phyloP scores from a whole-genome alignment of 805 yeast species.

The Kockiozyma suomiensis region DNA sequence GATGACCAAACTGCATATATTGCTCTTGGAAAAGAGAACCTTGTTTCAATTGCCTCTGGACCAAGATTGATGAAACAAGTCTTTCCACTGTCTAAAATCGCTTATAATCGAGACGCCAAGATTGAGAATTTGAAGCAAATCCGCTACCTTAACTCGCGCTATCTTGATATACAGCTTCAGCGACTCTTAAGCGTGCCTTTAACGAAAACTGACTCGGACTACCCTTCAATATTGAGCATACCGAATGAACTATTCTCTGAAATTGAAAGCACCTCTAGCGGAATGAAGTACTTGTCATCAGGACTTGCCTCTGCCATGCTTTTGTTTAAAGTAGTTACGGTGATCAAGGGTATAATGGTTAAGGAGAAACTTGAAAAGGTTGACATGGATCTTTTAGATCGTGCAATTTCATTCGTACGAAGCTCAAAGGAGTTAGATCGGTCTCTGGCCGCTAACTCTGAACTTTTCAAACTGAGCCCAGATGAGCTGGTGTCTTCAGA shows the following conservation, averaged over 20 bases:
- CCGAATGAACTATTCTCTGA: conserved; percentile 6
- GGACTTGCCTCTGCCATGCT: conserved; percentile 13
- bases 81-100: conserved; percentile 15
- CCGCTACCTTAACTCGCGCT: conserved; percentile 18
- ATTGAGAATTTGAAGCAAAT: conserved; percentile 10
- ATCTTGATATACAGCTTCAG: conserved; percentile 19
- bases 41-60: conserved; percentile 9
- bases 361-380: conserved; percentile 9
- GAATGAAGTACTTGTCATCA: conserved; percentile 13
- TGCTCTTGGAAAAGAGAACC: not conserved
- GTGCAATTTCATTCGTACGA: conserved; percentile 11
- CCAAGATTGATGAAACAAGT: conserved; percentile 12
- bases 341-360: conserved; percentile 25
- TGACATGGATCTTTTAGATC: conserved; percentile 11
- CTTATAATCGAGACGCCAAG: conserved; percentile 13
- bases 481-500: not conserved
- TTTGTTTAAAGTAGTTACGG: conserved; percentile 9
- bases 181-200: conserved; percentile 3
- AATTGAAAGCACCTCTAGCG: not conserved
- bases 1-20: not conserved
- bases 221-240: conserved; percentile 13
- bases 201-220: conserved; percentile 1
- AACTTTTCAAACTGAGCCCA: conserved; percentile 7
- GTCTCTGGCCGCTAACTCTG: conserved; percentile 4
- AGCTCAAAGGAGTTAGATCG: conserved; percentile 10